Conservation (phyloP, 768 basidiomycete genomes). For the Roridomyces roridus region DNA sequence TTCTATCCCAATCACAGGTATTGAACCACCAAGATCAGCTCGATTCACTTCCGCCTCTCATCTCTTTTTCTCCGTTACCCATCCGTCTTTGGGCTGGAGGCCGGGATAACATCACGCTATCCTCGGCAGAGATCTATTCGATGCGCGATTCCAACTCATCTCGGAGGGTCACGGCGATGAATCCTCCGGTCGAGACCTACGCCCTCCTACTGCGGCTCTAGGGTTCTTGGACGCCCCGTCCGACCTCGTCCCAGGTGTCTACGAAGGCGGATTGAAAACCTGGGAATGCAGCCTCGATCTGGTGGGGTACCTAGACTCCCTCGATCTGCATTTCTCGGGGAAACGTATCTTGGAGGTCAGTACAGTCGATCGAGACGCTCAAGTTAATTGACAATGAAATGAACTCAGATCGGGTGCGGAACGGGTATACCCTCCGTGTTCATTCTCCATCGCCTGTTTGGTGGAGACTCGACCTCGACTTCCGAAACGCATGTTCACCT, state of each 20-base stretch:
- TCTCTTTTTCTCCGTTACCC: slow-evolving; percentile 81
- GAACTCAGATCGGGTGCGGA: slow-evolving; percentile 86
- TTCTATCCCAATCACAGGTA: slow-evolving; percentile 14
- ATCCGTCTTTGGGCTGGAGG: slow-evolving; percentile 52
- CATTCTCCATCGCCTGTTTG: slow-evolving; percentile 69
- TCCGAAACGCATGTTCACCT: slow-evolving; percentile 67
- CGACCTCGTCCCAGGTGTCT: slow-evolving; percentile 89
- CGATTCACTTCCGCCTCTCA: slow-evolving; percentile 65
- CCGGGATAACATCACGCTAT: slow-evolving; percentile 46
- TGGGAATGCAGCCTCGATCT: slow-evolving; percentile 97
- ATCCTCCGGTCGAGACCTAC: slow-evolving; percentile 22
- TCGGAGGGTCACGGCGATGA: slow-evolving; percentile 49
- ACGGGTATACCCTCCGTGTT: slow-evolving; percentile 86
- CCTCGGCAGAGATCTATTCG: slow-evolving; percentile 90
- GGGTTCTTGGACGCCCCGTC: slow-evolving; percentile 82
- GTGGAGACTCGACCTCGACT: slow-evolving; percentile 27
- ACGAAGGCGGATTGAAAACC: slow-evolving; percentile 96
- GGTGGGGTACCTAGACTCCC: slow-evolving; percentile 63
- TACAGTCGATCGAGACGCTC: not conserved
- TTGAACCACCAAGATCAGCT: slow-evolving; percentile 54
- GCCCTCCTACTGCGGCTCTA: slow-evolving; percentile 51
- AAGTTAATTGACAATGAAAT: not conserved
- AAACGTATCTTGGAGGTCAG: slow-evolving; percentile 77
- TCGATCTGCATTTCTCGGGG: slow-evolving; percentile 42
- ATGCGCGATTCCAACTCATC: slow-evolving; percentile 94